Evolutionary conservation across 2,329 filamentous ascomycete genomes (phyloP), one percentile per base, ranked within the genome.

Genomic region (Arthrinium puccinioides): DNA sequence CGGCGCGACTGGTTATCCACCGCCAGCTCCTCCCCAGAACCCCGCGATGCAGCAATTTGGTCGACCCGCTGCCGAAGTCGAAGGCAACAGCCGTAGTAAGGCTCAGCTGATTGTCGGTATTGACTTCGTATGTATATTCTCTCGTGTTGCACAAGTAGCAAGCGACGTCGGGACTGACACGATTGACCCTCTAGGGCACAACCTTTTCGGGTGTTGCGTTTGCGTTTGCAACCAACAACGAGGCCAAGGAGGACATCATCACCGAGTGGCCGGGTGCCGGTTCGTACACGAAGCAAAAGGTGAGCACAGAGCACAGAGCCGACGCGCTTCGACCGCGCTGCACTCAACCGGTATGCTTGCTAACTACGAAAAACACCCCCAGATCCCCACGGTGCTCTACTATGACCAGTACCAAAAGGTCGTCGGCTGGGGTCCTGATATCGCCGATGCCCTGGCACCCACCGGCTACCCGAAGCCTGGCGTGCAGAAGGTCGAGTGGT

Each of bases 371-470:
- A n/a, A n/a, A n/a, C n/a, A n/a, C n/a, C n/a, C n/a, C n/a, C n/a
- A 94, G 92, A 97, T 98, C 52, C 92, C 92, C 13, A 97, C 92
- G 11, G 92, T 98, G n/a, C 77, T 98, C 43, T 98, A 98, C 70
- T 98, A 98, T 60, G 92, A 98, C 59, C 90, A 97, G 65, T 95
- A 96, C 63, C 92, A 98, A 58, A 96, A 97, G 64, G 92, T 98
- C 33, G 92, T 97, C n/a, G 92, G 92, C 52, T 98, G 92, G 92
- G 92, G 92, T 44, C 89, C 90, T 40, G 92, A 98, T 70, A 97
- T 97, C 53, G 87, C 92, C 43, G 90, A 97, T 65, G 92, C 92
- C 46, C 76, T 97, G 47, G 90, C 92, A 37, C 92, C 92, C 21
- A 97, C 92, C 27, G 92, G 92, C 45, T 97, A 97, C 62, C 92